Evolutionary conservation across 2,329 filamentous ascomycete genomes (phyloP), one percentile per base, ranked within the genome.

Genomic region (Pestalotiopsis sp.): DNA sequence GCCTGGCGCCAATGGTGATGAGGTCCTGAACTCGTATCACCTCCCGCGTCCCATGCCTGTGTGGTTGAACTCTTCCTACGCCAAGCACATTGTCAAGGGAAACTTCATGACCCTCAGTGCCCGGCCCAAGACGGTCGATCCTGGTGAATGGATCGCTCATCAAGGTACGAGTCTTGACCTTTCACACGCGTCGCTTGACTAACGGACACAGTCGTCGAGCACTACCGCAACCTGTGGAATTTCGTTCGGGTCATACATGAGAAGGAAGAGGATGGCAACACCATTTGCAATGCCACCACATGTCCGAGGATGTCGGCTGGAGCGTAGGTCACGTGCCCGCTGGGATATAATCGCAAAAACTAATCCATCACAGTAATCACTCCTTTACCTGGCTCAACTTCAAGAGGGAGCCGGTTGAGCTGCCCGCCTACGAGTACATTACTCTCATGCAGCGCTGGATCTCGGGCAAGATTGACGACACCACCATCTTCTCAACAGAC

Each of bases 361-460:
- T 31, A 17, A 75, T 73, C 70, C 27, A 70, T 31, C 23, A 6
- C 57, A 91, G 88, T n/a, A 97, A 96, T 76, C 92, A 97, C 81
- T 97, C 94, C 31, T 98, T 97, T 80, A 98, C 95, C 63, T 98
- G 95, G 95, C 89, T 98, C 67, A 97, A 98, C 81, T 91, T 91
- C 73, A 91, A 93, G 75, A 90, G 92, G 74, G 91, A 94, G 78
- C 94, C 95, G 12, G 94, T 97, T 72, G 95, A 97, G 81, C 92
- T 98, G 57, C 94, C 95, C 3, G 95, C 95, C 6, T 91, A 91
- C 71, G 94, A 97, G 80, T 98, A 98, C 83, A 96, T 98, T 83
- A 94, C 93, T 73, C 90, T 97, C 31, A 97, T 98, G 80, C 95
- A 98, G 83, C 93, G 95, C 77, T 98, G 95, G 95, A 97, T 98